Evolutionary conservation across 2,329 filamentous ascomycete genomes (phyloP), one percentile per base, ranked within the genome.

Genomic region (Aspergillus hiratsukae): DNA sequence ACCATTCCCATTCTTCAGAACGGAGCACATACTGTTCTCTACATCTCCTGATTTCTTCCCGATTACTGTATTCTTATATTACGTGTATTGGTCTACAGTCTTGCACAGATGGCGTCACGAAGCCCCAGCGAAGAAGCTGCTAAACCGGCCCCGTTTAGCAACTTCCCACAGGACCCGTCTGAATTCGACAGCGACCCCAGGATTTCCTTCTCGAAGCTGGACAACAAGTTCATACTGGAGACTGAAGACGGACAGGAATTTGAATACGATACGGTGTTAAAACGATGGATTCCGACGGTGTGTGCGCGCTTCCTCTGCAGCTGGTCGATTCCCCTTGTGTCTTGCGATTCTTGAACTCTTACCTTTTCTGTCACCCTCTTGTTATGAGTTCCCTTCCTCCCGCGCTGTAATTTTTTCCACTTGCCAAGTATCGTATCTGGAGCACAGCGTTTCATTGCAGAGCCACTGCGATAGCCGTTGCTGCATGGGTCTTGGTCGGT

Each of bases 221-320:
- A 93, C 74, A 81, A 85, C 68, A 93, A 91, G 70, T 93, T 87
- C 76, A 84, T 94, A 53, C 85, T 94, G 7, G 91, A 96, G 59
- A 88, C 90, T 56, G 89, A 91, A 49, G 87, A 94, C 69, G 91
- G 90, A 52, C 83, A 85, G 59, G 92, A 96, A 72, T 96, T 87
- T 76, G 89, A 92, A 71, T 97, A 88, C 76, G 87, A 95, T 73
- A 75, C 82, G 51, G 81, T 80, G 51, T 75, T 86, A 64, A 87
- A 84, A 75, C 83, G 85, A 74, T 97, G 92, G 92, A 81, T 91
- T 53, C 87, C 86, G 63, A 79, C 81, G 70, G 84, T 82, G 80
- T 66, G 77, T 70, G 58, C 61, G 61, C 58, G 56, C 51, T 59
- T 58, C 58, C 58, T 62, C 53, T 58, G 51, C 51, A 52, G 54